Evolutionary conservation across 169 alveolate genomes (phyloP), one percentile per base, ranked within the genome.

Genomic region (Plasmodium billcollinsi): DNA sequence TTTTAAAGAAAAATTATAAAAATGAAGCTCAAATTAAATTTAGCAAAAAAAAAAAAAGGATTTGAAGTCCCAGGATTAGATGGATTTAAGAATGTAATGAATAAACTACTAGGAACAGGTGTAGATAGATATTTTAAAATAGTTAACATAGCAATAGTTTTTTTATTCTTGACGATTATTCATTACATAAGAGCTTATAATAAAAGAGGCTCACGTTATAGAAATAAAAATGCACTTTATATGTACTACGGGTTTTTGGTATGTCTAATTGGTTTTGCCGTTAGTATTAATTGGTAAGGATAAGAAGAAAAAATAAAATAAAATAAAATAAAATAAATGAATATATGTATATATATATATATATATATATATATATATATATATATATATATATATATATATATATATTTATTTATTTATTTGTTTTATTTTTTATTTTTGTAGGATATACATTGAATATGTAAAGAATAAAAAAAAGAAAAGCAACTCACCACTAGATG

Each of bases 181-280:
- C 45, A 76, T 63, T 76, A 76, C 26, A 76, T 76, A 49, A 52
- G 66, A 24, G 2, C 74, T 12, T 76, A 63, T 65, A 45, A 76
- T 50, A 8, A 14, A 50, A 65, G 18, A 63, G 20, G 47, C 18
- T 26, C 15, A 76, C 49, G 39, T 39, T 33, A 65, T 56, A 76
- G 66, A 52, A 58, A 65, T 61, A 63, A 49, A 7, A 47, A 45
- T 39, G 9, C 66, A 43, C 33, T 76, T 14, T 63, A 63, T 58
- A 76, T 76, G 89, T 76, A 59, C 63, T 76, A 76, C 24, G 89
- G 89, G 24, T 76, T 76, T 76, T 59, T 76, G 66, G 75, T 66
- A 20, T 76, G 89, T 65, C 76, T 76, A 12, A 58, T 66, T 3
- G 76, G 89, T 26, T 76, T 76, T 43, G 76, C 78, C 43, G 66